Evolutionary conservation across 352 stramenopile species (phyloP).

Genomic region (Thalassiosira oceanica): DNA sequence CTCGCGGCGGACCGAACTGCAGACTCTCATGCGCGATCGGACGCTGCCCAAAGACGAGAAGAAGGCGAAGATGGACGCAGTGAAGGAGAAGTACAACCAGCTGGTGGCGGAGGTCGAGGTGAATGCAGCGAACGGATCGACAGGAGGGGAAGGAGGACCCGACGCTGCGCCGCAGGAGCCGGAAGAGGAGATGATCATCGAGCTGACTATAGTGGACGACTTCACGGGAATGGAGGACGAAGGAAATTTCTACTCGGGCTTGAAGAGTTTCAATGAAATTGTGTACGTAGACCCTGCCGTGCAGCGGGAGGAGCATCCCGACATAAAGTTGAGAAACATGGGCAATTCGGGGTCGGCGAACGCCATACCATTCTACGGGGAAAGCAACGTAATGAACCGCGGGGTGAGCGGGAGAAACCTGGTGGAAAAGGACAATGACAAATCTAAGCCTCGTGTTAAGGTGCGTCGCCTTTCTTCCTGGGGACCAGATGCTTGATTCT

Average conservation of each 20-base stretch:
- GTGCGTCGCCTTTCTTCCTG: too few species aligned
- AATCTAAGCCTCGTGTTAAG: too few species aligned
- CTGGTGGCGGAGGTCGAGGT: slow-evolving; percentile 6
- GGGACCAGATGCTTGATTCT: too few species aligned
- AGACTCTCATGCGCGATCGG: slow-evolving; percentile 15
- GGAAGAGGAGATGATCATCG: slow-evolving; percentile 45
- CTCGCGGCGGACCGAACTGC: slow-evolving; percentile 1
- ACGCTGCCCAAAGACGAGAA: slow-evolving; percentile 12
- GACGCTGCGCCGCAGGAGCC: neutral
- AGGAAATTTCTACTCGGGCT: slow-evolving; percentile 24
- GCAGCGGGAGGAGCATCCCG: slow-evolving; percentile 60
- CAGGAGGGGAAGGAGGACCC: neutral
- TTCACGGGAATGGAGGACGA: slow-evolving; percentile 14
- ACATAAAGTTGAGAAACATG: slow-evolving; percentile 79
- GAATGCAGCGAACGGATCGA: neutral
- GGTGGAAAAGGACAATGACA: too few species aligned
- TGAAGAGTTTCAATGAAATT: slow-evolving; percentile 24
- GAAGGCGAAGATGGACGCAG: slow-evolving; percentile 19
- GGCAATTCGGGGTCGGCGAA: slow-evolving; percentile 33
- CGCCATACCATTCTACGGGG: slow-evolving; percentile 30
- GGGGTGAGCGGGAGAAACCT: too few species aligned
- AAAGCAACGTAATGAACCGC: slow-evolving; percentile 36
- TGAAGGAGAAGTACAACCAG: slow-evolving; percentile 12
- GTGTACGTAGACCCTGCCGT: neutral
- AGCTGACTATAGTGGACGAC: slow-evolving; percentile 71